phyloP scores from a whole-genome alignment of 805 yeast genomes.

The Yueomyces sinensis region DNA sequence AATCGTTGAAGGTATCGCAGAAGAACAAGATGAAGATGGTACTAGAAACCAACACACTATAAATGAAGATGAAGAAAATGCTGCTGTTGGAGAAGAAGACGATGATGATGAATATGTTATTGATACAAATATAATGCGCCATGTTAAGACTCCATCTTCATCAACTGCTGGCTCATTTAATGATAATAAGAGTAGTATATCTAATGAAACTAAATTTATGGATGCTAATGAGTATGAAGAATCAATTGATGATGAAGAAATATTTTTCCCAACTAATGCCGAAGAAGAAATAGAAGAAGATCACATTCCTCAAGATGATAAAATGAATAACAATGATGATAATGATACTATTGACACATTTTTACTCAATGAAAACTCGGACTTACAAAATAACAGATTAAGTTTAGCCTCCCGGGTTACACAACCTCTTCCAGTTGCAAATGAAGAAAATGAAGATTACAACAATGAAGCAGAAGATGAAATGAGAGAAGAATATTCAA shows the following conservation, averaged over 20 bases:
- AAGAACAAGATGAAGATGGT: slow-evolving; percentile 5
- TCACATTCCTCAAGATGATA: not conserved
- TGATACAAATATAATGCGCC: slow-evolving; percentile 4
- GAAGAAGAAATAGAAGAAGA: not conserved
- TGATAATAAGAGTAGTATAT: not conserved
- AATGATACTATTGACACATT: too few species aligned
- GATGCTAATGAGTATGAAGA: not conserved
- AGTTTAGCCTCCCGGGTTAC: too few species aligned
- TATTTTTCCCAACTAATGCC: not conserved
- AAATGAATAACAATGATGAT: too few species aligned
- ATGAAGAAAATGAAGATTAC: too few species aligned
- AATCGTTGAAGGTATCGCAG: slow-evolving; percentile 17
- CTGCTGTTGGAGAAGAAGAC: not conserved
- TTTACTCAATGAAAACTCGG: too few species aligned
- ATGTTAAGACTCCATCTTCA: not conserved
- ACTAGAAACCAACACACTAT: not conserved
- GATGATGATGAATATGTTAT: slow-evolving; percentile 10
- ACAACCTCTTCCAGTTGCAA: too few species aligned
- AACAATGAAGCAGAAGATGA: too few species aligned
- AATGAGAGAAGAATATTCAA: not conserved
- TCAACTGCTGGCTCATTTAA: not conserved
- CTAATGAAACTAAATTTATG: not conserved
- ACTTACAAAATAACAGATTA: too few species aligned
- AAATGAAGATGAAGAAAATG: not conserved
- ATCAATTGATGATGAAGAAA: not conserved